These are phyloP conservation scores for Phytophthora idaei DNA, from an alignment of 352 stramenopile genomes.

Conservation along the genomic window DNA sequence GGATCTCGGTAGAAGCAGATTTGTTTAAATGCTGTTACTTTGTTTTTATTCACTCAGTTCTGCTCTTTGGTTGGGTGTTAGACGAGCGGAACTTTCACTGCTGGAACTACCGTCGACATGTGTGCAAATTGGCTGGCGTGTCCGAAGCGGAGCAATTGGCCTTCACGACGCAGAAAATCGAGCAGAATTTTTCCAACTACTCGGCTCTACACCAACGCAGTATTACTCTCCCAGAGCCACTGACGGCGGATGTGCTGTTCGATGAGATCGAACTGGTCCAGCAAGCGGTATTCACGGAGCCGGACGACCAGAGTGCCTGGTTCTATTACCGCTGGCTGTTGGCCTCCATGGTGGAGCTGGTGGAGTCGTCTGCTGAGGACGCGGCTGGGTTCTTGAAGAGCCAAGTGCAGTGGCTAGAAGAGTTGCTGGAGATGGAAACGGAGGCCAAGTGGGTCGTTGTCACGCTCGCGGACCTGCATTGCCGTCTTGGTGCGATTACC, in stretches of 20 bases:
- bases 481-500: conserved; percentile 35
- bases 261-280: conserved; percentile 89
- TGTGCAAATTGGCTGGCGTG: conserved; percentile 60
- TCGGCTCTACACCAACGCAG: conserved; percentile 85
- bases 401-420: conserved; percentile 79
- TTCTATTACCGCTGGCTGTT: conserved; percentile 98
- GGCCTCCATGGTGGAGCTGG: conserved; percentile 67
- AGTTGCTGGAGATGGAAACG: conserved; percentile 83
- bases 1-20: conserved; percentile 19
- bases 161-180: conserved; percentile 95
- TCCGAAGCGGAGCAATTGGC: conserved; percentile 84
- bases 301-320: conserved; percentile 98
- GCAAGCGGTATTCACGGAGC: conserved; percentile 98
- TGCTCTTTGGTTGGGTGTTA: conserved; percentile 35
- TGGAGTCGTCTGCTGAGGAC: conserved; percentile 48
- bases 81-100: conserved; percentile 99
- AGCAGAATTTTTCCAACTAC: conserved; percentile 99
- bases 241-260: conserved; percentile 40
- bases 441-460: conserved; percentile 79
- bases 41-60: conserved; percentile 25
- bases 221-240: conserved; percentile 48
- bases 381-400: conserved; percentile 62
- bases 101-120: conserved; percentile 96
- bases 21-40: conserved; percentile 6
- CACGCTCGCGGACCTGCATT: conserved; percentile 64